Evolutionary conservation across 2,329 filamentous ascomycete species (phyloP).

Genomic region (Ceratocystis colombiana): DNA sequence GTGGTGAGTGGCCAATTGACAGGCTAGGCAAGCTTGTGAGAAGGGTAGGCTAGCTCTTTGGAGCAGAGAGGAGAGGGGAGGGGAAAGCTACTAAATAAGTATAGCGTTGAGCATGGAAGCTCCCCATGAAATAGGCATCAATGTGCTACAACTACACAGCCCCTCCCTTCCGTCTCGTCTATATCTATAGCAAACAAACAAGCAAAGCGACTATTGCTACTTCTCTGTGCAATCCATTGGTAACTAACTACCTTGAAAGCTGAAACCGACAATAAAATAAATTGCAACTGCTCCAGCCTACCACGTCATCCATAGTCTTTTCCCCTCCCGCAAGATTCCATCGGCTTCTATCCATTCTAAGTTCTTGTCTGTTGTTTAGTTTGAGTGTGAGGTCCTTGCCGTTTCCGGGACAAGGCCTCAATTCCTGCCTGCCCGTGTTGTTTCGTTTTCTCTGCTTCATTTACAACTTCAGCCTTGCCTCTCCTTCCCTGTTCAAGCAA

Average conservation of each 20-base stretch:
- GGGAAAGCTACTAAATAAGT: neutral
- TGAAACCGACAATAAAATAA: neutral
- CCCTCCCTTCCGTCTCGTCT: neutral
- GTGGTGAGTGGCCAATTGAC: neutral
- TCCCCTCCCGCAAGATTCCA: conserved; percentile 1
- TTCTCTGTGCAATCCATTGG: neutral
- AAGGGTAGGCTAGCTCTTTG: neutral
- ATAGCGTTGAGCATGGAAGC: neutral
- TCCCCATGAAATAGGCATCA: neutral
- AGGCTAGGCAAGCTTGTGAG: neutral
- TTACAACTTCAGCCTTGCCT: conserved; percentile 18
- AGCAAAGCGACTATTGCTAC: neutral
- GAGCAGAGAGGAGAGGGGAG: neutral
- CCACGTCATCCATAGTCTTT: neutral
- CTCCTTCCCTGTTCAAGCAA: conserved; percentile 11
- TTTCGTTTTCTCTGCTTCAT: conserved; percentile 8
- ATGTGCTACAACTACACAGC: conserved; percentile 1
- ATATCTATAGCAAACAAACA: neutral
- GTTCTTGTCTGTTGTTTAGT: neutral
- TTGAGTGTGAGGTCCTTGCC: conserved; percentile 4
- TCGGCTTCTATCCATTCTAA: neutral
- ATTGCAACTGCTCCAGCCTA: neutral
- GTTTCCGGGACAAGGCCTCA: conserved; percentile 15
- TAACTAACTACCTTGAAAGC: no score
- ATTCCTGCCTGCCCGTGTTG: conserved; percentile 5